Percentiles rank a stretch among this genome's conserved stretches.
These are phyloP conservation scores for Globisporangium paddicum DNA, from an alignment of 352 stramenopile genomes.

Conservation along the genomic window DNA sequence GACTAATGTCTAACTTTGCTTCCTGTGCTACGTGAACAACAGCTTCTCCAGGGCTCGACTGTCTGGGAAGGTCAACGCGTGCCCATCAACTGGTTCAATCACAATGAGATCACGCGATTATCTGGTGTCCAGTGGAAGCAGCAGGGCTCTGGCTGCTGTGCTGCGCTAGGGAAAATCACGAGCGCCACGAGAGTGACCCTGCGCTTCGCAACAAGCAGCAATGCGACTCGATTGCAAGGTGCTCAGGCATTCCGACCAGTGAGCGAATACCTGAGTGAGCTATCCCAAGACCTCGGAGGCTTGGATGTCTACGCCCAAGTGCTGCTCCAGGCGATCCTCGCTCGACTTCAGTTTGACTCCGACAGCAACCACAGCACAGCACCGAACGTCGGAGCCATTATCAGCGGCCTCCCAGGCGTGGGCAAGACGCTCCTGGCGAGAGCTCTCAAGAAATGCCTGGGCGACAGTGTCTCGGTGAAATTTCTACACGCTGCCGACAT, in stretches of 20 bases:
- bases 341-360: constrained; percentile 15
- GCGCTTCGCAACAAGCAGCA: constrained; percentile 15
- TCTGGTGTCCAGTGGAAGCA: constrained; percentile 18
- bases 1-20: not conserved
- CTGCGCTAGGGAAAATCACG: constrained; percentile 20
- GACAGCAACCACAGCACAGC: constrained; percentile 1
- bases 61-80: constrained; percentile 33
- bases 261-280: constrained; percentile 22
- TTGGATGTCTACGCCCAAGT: constrained; percentile 27
- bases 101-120: constrained; percentile 28
- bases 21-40: too few species aligned
- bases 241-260: constrained; percentile 19
- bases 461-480: constrained; percentile 23
- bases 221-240: not conserved
- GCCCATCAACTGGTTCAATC: constrained; percentile 46
- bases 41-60: constrained; percentile 35
- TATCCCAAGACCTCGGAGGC: constrained; percentile 35
- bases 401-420: constrained; percentile 64
- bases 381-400: constrained; percentile 49
- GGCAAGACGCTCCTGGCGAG: constrained; percentile 66
- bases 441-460: constrained; percentile 30
- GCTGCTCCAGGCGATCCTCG: constrained; percentile 36
- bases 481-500: constrained; percentile 89
- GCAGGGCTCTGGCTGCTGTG: constrained; percentile 32
- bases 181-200: constrained; percentile 24